A percentile compares a stretch with the other conserved stretches of the same genome.
These are phyloP conservation scores for Macrocybe sp. DNA, from an alignment of 1,284 basidiomycete genomes.

Conservation along the genomic window DNA sequence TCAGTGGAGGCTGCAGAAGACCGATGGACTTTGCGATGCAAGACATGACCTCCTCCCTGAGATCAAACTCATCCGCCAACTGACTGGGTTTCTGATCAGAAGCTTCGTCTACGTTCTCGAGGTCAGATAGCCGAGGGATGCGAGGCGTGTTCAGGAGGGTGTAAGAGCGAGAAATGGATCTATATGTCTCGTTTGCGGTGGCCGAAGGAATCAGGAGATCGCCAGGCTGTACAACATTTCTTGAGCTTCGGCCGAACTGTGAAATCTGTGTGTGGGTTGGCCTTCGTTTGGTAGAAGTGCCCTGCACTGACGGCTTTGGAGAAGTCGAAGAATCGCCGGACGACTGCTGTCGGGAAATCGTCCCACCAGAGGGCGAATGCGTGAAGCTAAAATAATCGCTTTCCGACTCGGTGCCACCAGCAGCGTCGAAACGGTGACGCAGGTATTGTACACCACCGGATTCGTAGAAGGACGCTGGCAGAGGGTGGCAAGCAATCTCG, in stretches of 20 bases:
- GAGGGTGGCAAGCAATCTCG: constrained; percentile 91
- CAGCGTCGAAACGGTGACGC: constrained; percentile 77
- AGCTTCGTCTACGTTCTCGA: constrained; percentile 10
- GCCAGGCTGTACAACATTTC: constrained; percentile 60
- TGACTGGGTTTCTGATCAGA: constrained; percentile 15
- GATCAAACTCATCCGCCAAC: constrained; percentile 60
- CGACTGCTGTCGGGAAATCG: constrained; percentile 21
- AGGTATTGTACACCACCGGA: constrained; percentile 89
- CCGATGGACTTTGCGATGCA: constrained; percentile 98
- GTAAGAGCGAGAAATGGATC: constrained; percentile 42
- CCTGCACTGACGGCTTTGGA: constrained; percentile 3
- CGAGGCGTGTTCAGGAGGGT: constrained; percentile 51
- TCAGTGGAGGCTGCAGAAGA: constrained; percentile 79
- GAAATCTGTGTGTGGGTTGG: constrained; percentile 19
- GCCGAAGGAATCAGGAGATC: constrained; percentile 56
- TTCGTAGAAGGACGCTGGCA: constrained; percentile 90
- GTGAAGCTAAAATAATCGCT: constrained; percentile 50
- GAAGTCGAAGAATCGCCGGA: constrained; percentile 19
- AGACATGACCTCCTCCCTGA: constrained; percentile 93
- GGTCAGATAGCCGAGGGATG: constrained; percentile 27
- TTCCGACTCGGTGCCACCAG: constrained; percentile 41
- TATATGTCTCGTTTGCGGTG: constrained; percentile 39
- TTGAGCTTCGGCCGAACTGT: constrained; percentile 30
- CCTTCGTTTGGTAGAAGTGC: constrained; percentile 13
- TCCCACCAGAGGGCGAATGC: constrained; percentile 20